Base-by-base conservation (phyloP, 2,329 filamentous ascomycete genomes). In the Aspergillus terreus region DNA sequence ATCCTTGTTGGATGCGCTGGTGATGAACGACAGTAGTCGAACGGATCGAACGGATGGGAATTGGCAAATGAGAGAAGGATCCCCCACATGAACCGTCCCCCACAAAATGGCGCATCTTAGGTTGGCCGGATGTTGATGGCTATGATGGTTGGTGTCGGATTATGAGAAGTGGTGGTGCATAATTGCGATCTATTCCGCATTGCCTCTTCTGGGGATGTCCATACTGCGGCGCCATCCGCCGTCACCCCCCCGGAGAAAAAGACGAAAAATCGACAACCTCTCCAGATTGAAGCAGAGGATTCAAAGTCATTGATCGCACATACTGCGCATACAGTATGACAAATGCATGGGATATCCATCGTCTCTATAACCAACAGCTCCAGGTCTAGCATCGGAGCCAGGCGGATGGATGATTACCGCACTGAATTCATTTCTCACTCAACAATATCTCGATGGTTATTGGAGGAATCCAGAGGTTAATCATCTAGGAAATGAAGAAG, bases 71-170 rank as follows among this genome's bases (percentile, higher is more conserved):
- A 44, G 36, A 50, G 56, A 50, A 5, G 58, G 58, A 59, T 58
- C 58, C 58, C 58, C 58, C 58, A 60, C 58, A 58, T 42, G 46
- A 57, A 51, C 49, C 45, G 49, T 47, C 52, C 57, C 56, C 56
- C 58, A 58, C 58, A 60, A 50, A 54, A 54, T 52, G 56, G 47
- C 51, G 51, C 53, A 57, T 35, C 15, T n/a, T 49, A 47, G 47
- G 23, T 23, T 23, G 23, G n/a, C 30, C 12, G 17, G 7, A 11
- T 46, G 33, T 33, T 30, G 5, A 30, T 6, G n/a, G 10, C 21
- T 15, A 2, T 25, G 42, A 14, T 35, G 15, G 44, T 9, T 14
- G 32, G 27, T 43, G 27, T 27, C 15, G 15, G 21, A 27, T 50
- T 15, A 32, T 25, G 25, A 30, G n/a, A 10, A 17, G 43, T 21